These are phyloP conservation scores for Mediolabrus comicus DNA, from an alignment of 108 stramenopile species.

Conservation along the genomic window DNA sequence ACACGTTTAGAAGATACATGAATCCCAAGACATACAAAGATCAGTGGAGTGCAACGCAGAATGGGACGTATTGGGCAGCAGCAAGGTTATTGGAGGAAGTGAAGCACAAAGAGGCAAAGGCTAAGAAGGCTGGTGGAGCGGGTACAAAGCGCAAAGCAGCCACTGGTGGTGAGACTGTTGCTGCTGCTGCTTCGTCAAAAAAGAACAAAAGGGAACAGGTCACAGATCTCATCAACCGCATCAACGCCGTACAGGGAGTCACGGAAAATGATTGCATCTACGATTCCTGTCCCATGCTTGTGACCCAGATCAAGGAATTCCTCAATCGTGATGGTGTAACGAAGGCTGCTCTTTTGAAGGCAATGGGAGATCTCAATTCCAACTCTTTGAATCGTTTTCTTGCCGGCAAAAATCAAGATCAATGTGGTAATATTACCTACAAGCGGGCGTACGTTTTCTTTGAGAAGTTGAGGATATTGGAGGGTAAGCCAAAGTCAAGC, in stretches of 20 bases:
- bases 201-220: slow-evolving; percentile 10
- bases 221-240: slow-evolving; percentile 8
- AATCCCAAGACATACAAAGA: slow-evolving; percentile 44
- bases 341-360: slow-evolving; percentile 10
- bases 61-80: slow-evolving; percentile 44
- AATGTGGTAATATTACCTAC: slow-evolving; percentile 41
- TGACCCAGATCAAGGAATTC: slow-evolving; percentile 36
- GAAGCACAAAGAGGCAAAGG: slow-evolving; percentile 10
- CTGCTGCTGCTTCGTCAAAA: background rate
- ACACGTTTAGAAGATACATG: slow-evolving; percentile 44
- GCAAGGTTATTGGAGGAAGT: slow-evolving; percentile 27
- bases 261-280: slow-evolving; percentile 11
- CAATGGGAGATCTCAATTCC: slow-evolving; percentile 24
- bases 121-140: slow-evolving; percentile 6
- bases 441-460: slow-evolving; percentile 36
- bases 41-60: slow-evolving; percentile 31
- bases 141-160: background rate
- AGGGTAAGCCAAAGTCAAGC: slow-evolving; percentile 30
- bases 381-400: slow-evolving; percentile 33
- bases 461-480: slow-evolving; percentile 43
- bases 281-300: slow-evolving; percentile 42
- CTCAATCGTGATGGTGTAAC: slow-evolving; percentile 32
- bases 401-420: slow-evolving; percentile 39
- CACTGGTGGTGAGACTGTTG: background rate
- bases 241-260: slow-evolving; percentile 26